Conservation (phyloP, 2,329 filamentous ascomycete species). For the Pyricularia grisea region DNA sequence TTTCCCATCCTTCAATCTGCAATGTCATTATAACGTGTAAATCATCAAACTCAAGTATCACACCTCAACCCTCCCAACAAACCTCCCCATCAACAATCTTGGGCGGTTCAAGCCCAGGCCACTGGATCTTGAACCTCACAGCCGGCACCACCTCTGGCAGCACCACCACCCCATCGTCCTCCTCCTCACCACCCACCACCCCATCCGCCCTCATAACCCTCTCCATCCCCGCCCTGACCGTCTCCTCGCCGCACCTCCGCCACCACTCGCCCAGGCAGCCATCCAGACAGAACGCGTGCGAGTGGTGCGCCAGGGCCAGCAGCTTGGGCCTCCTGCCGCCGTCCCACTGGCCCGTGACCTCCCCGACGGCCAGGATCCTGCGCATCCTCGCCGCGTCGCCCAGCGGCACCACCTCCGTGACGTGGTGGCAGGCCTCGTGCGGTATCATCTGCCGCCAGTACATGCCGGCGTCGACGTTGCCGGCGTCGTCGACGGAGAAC, state of each 20-base stretch:
- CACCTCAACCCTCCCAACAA: background rate
- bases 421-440: background rate
- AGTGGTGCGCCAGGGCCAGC: background rate
- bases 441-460: background rate
- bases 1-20: too few relatives aligned
- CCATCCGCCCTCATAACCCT: background rate
- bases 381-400: background rate
- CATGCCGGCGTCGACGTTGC: background rate
- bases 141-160: background rate
- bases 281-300: background rate
- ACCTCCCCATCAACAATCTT: background rate
- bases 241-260: background rate
- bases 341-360: background rate
- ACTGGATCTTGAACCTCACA: conserved; percentile 2
- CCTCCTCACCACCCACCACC: background rate
- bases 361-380: background rate
- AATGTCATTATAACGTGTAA: too few relatives aligned
- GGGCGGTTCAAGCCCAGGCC: background rate
- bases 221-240: background rate
- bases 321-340: background rate
- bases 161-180: background rate
- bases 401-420: background rate
- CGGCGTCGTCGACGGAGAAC: background rate
- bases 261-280: background rate
- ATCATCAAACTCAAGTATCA: too few relatives aligned